A percentile compares a stretch with the other conserved stretches of the same genome.
phyloP scores from a whole-genome alignment of 2,329 filamentous ascomycete genomes.

The Xylariaceae sp. region DNA sequence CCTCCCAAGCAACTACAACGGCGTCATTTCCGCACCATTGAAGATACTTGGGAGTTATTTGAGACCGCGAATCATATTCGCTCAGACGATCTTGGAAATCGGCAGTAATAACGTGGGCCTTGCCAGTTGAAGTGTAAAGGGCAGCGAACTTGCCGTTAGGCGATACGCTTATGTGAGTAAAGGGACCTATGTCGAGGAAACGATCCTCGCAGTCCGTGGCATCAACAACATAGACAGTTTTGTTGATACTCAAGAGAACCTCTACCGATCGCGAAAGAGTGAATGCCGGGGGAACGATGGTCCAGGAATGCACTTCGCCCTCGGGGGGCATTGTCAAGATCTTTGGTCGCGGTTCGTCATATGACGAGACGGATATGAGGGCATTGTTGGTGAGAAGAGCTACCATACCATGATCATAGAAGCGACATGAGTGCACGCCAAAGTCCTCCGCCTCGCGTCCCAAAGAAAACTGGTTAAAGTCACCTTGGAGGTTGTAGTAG shows the following conservation, averaged over 20 bases:
- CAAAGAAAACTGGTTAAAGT: slow-evolving; percentile 91
- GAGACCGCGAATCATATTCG: slow-evolving; percentile 85
- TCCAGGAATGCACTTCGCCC: slow-evolving; percentile 82
- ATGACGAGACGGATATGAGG: slow-evolving; percentile 80
- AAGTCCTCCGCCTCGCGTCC: slow-evolving; percentile 86
- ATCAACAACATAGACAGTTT: slow-evolving; percentile 84
- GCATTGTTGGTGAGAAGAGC: slow-evolving; percentile 85
- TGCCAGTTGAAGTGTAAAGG: slow-evolving; percentile 80
- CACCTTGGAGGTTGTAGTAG: slow-evolving; percentile 86
- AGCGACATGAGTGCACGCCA: slow-evolving; percentile 83
- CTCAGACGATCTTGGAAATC: slow-evolving; percentile 91
- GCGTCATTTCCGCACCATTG: slow-evolving; percentile 97
- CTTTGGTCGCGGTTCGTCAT: slow-evolving; percentile 85
- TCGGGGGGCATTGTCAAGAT: slow-evolving; percentile 72
- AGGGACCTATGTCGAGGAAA: slow-evolving; percentile 85
- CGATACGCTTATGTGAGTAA: slow-evolving; percentile 84
- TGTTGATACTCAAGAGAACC: slow-evolving; percentile 77
- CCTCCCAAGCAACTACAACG: slow-evolving; percentile 92
- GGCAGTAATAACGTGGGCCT: slow-evolving; percentile 87
- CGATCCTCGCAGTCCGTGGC: slow-evolving; percentile 87
- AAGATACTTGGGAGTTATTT: slow-evolving; percentile 79
- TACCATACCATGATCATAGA: slow-evolving; percentile 90
- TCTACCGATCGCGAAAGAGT: slow-evolving; percentile 92
- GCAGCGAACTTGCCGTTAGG: slow-evolving; percentile 87
- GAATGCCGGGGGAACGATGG: slow-evolving; percentile 79